Evolutionary conservation across 768 basidiomycete genomes (phyloP).

Genomic region (Lactarius quietus): DNA sequence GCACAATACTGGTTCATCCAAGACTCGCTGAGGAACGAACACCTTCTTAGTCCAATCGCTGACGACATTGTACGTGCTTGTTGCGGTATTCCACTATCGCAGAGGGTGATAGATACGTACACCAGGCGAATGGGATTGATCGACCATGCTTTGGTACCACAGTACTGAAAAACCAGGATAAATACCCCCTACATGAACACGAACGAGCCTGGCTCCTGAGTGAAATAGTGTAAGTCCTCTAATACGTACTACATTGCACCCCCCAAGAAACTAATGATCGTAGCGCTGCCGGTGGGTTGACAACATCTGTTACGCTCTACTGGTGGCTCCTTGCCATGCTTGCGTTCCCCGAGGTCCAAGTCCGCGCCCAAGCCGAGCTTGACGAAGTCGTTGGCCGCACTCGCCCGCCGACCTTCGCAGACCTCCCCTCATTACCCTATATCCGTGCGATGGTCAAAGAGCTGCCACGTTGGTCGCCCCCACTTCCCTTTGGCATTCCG

Average conservation of each 20-base stretch:
- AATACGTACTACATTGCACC: slow-evolving; percentile 3
- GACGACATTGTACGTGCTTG: neutral
- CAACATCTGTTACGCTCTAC: neutral
- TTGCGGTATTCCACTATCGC: neutral
- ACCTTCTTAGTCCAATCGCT: neutral
- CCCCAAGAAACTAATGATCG: neutral
- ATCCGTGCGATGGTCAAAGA: neutral
- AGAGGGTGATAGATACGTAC: neutral
- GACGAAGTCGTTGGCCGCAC: neutral
- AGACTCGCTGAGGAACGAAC: neutral
- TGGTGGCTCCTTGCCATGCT: neutral
- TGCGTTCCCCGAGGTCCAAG: neutral
- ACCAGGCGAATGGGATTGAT: neutral
- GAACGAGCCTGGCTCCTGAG: slow-evolving; percentile 20
- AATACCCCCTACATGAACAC: neutral
- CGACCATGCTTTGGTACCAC: slow-evolving; percentile 1
- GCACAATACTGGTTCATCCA: neutral
- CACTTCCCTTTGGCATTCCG: slow-evolving; percentile 11
- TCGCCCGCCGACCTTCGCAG: neutral
- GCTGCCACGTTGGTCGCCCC: neutral
- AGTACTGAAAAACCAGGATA: slow-evolving; percentile 3
- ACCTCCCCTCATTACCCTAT: neutral
- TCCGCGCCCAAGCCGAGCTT: neutral
- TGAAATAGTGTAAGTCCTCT: slow-evolving; percentile 15
- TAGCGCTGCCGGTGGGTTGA: neutral